Evolutionary conservation across 164 flowering plant genomes (phyloP).

Genomic region (Vitis rotundifolia): DNA sequence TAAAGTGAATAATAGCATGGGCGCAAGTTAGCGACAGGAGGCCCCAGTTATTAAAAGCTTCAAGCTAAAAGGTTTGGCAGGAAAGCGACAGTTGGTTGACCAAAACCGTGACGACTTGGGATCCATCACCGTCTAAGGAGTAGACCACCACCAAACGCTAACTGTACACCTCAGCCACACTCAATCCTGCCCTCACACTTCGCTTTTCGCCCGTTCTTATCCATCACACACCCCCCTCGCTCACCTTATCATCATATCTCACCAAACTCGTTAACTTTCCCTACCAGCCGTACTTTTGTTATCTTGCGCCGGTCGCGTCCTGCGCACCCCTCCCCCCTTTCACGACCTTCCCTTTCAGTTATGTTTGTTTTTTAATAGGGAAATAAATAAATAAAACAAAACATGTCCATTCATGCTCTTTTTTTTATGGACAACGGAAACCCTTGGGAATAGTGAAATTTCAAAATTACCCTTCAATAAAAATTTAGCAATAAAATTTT

Average conservation of each 20-base stretch:
- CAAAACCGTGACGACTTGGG: neutral
- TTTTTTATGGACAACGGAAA: no score
- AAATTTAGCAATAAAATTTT: no score
- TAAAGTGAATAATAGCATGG: neutral
- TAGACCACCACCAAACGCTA: constrained; percentile 11
- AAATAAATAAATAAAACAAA: no score
- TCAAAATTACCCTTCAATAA: no score
- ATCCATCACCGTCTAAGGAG: constrained; percentile 7
- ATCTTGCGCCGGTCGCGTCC: constrained; percentile 4
- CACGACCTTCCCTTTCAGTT: no score
- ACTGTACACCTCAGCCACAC: constrained; percentile 1
- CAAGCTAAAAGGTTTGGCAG: no score
- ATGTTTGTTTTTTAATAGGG: no score
- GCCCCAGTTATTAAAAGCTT: no score
- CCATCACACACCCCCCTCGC: constrained; percentile 19
- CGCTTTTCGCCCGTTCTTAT: neutral
- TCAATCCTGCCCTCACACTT: neutral
- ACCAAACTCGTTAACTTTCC: constrained; percentile 23
- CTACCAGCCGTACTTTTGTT: constrained; percentile 15
- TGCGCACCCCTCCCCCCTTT: neutral
- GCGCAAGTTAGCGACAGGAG: neutral
- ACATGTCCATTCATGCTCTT: no score
- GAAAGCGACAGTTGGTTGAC: constrained; percentile 17
- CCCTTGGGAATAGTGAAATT: no score
- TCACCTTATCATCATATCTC: constrained; percentile 8